Evolutionary conservation across 2,329 filamentous ascomycete genomes (phyloP).

Genomic region (Ophiostoma fasciatum): DNA sequence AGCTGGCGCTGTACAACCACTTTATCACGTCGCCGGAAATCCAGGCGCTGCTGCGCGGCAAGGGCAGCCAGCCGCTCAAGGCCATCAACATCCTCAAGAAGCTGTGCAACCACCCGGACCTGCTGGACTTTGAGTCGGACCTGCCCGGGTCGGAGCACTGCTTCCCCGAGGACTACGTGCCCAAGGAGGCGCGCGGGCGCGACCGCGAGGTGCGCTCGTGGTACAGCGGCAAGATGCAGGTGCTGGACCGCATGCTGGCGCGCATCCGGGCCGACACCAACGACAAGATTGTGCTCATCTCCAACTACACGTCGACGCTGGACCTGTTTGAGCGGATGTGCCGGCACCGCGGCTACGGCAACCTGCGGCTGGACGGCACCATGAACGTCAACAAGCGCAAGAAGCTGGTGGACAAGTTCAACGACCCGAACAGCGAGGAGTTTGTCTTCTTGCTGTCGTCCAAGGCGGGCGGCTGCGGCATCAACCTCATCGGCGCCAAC

Average conservation of each 20-base stretch:
- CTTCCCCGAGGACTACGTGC: slow-evolving; percentile 77
- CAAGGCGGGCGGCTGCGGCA: slow-evolving; percentile 90
- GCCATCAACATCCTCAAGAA: slow-evolving; percentile 96
- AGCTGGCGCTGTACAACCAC: slow-evolving; percentile 86
- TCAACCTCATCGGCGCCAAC: slow-evolving; percentile 91
- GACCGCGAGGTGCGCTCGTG: slow-evolving; percentile 86
- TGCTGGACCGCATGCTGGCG: slow-evolving; percentile 94
- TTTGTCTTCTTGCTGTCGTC: slow-evolving; percentile 94
- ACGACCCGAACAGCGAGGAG: slow-evolving; percentile 76
- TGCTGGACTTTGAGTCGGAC: slow-evolving; percentile 70
- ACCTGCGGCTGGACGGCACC: slow-evolving; percentile 79
- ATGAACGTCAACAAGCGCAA: slow-evolving; percentile 97
- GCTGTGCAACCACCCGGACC: slow-evolving; percentile 92
- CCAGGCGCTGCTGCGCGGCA: slow-evolving; percentile 77
- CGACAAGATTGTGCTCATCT: slow-evolving; percentile 98
- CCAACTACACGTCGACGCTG: slow-evolving; percentile 92
- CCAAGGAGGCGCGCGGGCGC: slow-evolving; percentile 72
- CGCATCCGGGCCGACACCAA: slow-evolving; percentile 92
- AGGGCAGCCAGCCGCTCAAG: slow-evolving; percentile 90
- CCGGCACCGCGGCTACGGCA: slow-evolving; percentile 70
- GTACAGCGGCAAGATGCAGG: slow-evolving; percentile 98
- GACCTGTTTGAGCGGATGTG: slow-evolving; percentile 90
- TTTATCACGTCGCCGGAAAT: slow-evolving; percentile 95
- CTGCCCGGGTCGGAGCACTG: slow-evolving; percentile 72
- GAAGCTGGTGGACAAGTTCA: slow-evolving; percentile 96